A percentile compares a stretch with the other conserved stretches of the same genome.
phyloP scores from a whole-genome alignment of 495 filamentous ascomycete genomes.

The Cudoniella acicularis region DNA sequence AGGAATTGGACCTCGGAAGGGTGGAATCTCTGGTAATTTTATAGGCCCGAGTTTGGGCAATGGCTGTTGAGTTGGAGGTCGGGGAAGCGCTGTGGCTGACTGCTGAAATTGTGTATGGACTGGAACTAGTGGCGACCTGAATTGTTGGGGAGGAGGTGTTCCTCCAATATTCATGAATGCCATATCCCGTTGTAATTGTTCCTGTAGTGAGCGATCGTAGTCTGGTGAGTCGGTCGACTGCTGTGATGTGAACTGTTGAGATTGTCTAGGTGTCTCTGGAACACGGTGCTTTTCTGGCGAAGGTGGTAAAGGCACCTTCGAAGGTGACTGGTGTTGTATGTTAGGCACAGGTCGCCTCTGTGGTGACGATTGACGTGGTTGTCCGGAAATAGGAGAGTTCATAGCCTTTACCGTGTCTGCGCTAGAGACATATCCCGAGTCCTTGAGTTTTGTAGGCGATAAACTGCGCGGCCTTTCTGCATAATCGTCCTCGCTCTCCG shows the following conservation, averaged over 20 bases:
- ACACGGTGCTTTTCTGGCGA: slow-evolving; percentile 42
- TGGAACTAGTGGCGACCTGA: slow-evolving; percentile 1
- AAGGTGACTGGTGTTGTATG: slow-evolving; percentile 47
- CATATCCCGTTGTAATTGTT: slow-evolving; percentile 59
- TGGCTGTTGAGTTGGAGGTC: slow-evolving; percentile 21
- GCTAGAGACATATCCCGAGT: slow-evolving; percentile 26
- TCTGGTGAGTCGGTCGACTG: slow-evolving; percentile 39
- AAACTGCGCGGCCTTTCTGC: slow-evolving; percentile 38
- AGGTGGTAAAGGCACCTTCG: slow-evolving; percentile 59
- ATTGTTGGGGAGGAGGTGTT: slow-evolving; percentile 17
- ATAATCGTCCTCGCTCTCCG: slow-evolving; percentile 43
- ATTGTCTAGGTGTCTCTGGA: slow-evolving; percentile 40
- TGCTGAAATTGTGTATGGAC: slow-evolving; percentile 5
- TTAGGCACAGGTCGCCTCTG: slow-evolving; percentile 52
- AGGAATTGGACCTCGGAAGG: slow-evolving; percentile 36
- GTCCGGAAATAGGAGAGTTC: slow-evolving; percentile 27
- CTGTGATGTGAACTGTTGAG: slow-evolving; percentile 4
- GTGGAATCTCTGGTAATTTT: slow-evolving; percentile 51
- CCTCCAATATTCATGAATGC: slow-evolving; percentile 36
- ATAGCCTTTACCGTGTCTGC: slow-evolving; percentile 34
- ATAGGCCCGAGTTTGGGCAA: slow-evolving; percentile 32
- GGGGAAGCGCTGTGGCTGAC: slow-evolving; percentile 15
- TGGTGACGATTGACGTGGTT: slow-evolving; percentile 47
- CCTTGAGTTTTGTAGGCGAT: slow-evolving; percentile 40
- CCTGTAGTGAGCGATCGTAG: slow-evolving; percentile 56